These are phyloP conservation scores for Platanus orientalis DNA, from an alignment of 164 flowering plant genomes.

Conservation along the genomic window DNA sequence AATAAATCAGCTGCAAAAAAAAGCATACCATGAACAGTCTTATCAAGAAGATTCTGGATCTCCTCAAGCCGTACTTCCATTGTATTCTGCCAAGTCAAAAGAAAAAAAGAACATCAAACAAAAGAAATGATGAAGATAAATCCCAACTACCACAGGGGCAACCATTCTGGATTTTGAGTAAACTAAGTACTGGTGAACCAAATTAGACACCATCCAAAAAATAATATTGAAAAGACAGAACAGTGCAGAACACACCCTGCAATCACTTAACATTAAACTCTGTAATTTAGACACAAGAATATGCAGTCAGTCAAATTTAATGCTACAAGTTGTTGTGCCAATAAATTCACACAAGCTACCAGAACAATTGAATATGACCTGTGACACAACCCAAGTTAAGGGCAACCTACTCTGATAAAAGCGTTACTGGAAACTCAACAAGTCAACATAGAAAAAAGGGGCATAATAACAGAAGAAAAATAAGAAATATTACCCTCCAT, in stretches of 20 bases:
- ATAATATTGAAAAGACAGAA: background rate
- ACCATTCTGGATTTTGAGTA: background rate
- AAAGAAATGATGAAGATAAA: background rate
- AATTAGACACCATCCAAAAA: background rate
- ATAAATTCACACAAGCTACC: background rate
- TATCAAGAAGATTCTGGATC: constrained; percentile 59
- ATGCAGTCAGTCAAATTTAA: background rate
- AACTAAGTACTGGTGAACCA: background rate
- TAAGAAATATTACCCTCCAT: constrained; percentile 47
- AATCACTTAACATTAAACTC: too few species aligned
- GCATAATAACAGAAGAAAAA: constrained; percentile 1
- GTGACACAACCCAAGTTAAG: background rate
- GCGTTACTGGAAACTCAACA: background rate
- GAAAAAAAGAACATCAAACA: background rate
- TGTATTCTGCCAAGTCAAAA: constrained; percentile 35
- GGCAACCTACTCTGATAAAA: background rate
- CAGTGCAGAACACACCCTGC: too few species aligned
- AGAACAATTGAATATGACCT: background rate
- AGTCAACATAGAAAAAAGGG: background rate
- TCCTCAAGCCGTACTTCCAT: constrained; percentile 41
- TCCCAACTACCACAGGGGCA: background rate
- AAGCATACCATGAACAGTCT: constrained; percentile 68
- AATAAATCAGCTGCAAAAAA: background rate
- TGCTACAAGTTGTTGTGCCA: background rate
- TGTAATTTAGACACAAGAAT: background rate